Percentiles rank a stretch among this genome's conserved stretches.
These are phyloP conservation scores for Malassezia arunalokei DNA, from an alignment of 1,284 basidiomycete species.

Conservation along the genomic window DNA sequence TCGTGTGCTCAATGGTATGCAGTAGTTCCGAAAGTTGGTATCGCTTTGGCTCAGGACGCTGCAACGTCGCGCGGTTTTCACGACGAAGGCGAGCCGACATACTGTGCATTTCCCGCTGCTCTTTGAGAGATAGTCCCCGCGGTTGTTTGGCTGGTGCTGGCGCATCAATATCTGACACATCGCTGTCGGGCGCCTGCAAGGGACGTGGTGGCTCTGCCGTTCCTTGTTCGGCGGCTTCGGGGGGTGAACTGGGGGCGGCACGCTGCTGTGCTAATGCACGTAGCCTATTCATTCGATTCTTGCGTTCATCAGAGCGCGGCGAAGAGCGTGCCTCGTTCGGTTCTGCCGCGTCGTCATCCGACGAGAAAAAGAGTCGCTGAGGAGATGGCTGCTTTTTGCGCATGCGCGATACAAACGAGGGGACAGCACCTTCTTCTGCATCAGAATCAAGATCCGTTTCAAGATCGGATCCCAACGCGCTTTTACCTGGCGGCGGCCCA, in stretches of 20 bases:
- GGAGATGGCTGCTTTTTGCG: background rate
- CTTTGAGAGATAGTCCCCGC: constrained; percentile 31
- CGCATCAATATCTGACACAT: background rate
- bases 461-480: background rate
- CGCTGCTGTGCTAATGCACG: constrained; percentile 11
- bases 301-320: background rate
- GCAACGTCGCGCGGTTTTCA: constrained; percentile 21
- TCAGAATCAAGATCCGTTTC: constrained; percentile 14
- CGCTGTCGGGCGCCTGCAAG: background rate
- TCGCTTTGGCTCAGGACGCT: constrained; percentile 19
- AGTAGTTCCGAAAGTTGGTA: constrained; percentile 30
- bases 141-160: background rate
- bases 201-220: background rate
- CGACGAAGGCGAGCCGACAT: constrained; percentile 30
- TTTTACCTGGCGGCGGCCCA: background rate
- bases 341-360: background rate
- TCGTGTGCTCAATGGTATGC: constrained; percentile 19
- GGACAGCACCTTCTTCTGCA: background rate
- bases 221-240: background rate
- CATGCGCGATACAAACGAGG: background rate
- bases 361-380: background rate
- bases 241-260: background rate
- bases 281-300: constrained; percentile 7
- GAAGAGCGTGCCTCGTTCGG: background rate
- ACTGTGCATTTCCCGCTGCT: constrained; percentile 31